Conservation (phyloP, 2,329 filamentous ascomycete species). For the Salinomyces thailandicus region DNA sequence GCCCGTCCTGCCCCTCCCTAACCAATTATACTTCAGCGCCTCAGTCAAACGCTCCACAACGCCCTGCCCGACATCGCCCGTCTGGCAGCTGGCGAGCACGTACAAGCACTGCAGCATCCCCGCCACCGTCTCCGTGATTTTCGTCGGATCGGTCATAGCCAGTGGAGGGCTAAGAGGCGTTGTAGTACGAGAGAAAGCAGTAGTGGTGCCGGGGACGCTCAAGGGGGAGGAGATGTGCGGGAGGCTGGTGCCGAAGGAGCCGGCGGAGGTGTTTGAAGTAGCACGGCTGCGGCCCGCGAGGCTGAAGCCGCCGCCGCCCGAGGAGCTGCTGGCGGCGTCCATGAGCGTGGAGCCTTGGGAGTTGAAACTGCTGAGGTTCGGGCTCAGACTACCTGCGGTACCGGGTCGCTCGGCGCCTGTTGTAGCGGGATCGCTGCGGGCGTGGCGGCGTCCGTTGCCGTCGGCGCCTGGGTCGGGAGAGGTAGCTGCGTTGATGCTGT, state of each 20-base stretch:
- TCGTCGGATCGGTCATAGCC: constrained; percentile 37
- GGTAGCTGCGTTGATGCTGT: constrained; percentile 49
- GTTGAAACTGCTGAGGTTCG: constrained; percentile 65
- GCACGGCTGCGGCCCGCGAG: constrained; percentile 57
- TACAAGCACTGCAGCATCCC: constrained; percentile 94
- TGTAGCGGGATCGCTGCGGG: constrained; percentile 22
- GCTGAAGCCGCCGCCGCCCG: constrained; percentile 34
- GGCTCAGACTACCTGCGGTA: constrained; percentile 68
- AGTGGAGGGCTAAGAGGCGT: constrained; percentile 11
- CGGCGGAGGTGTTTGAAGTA: constrained; percentile 65
- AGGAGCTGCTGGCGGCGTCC: constrained; percentile 46
- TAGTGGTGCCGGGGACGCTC: constrained; percentile 13
- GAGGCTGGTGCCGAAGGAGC: constrained; percentile 34
- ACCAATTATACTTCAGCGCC: constrained; percentile 91
- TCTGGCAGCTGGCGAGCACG: constrained; percentile 69
- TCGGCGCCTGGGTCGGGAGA: constrained; percentile 22
- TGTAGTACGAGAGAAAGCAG: too few relatives aligned
- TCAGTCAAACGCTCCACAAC: constrained; percentile 77
- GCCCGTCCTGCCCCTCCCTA: constrained; percentile 79
- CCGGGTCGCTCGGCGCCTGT: constrained; percentile 32
- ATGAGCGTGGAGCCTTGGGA: constrained; percentile 70
- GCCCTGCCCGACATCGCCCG: constrained; percentile 59
- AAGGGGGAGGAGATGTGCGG: constrained; percentile 24
- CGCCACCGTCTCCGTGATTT: constrained; percentile 88
- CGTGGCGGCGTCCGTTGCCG: constrained; percentile 18